phyloP scores from a whole-genome alignment of 371 early-diverging fungal species.

The Rhizomucor miehei region DNA sequence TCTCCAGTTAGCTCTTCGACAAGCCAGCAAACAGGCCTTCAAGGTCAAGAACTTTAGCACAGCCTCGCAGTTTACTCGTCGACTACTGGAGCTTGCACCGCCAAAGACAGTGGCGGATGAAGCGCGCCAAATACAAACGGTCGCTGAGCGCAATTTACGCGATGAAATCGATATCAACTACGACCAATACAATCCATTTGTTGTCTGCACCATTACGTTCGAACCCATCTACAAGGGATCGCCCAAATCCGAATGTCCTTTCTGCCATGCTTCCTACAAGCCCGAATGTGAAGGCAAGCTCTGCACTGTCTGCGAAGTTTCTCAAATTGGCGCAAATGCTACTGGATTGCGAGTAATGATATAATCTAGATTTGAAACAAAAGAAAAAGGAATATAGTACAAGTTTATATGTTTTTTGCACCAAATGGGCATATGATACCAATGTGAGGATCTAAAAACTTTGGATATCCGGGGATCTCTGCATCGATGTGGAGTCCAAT shows the following conservation, averaged over 20 bases:
- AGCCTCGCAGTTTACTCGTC: slow-evolving; percentile 80
- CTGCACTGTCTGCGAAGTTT: slow-evolving; percentile 85
- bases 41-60: slow-evolving; percentile 80
- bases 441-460: slow-evolving; percentile 22
- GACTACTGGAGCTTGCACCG: slow-evolving; percentile 87
- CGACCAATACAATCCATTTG: slow-evolving; percentile 92
- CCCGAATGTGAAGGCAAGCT: slow-evolving; percentile 75
- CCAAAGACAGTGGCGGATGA: slow-evolving; percentile 70
- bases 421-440: slow-evolving; percentile 28
- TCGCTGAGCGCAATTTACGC: slow-evolving; percentile 74
- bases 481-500: slow-evolving; percentile 24
- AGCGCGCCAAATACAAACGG: slow-evolving; percentile 79
- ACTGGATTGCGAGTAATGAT: slow-evolving; percentile 44
- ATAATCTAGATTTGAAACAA: slow-evolving; percentile 16
- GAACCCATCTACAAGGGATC: slow-evolving; percentile 88
- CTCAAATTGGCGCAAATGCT: slow-evolving; percentile 56
- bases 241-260: slow-evolving; percentile 75
- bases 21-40: slow-evolving; percentile 81
- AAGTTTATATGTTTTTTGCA: not conserved
- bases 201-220: slow-evolving; percentile 75
- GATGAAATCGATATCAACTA: slow-evolving; percentile 86
- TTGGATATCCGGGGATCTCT: slow-evolving; percentile 29
- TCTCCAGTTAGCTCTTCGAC: slow-evolving; percentile 75
- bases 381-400: not conserved
- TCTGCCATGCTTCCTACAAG: slow-evolving; percentile 85